Conservation (phyloP, 169 alveolate species). For the Plasmodium relictum region DNA sequence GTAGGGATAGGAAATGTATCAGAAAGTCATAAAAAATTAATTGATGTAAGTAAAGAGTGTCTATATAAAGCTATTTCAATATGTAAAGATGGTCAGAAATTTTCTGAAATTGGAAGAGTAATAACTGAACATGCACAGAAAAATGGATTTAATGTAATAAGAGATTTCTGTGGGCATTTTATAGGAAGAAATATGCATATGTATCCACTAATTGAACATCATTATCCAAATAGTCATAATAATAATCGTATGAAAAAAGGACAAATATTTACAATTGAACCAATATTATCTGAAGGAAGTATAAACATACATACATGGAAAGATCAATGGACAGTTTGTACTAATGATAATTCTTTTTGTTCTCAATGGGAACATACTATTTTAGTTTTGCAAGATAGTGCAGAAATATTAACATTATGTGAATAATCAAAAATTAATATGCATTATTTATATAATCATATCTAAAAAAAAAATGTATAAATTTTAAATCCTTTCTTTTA, state of each 20-base stretch:
- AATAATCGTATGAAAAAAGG: slow-evolving; percentile 87
- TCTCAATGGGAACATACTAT: slow-evolving; percentile 95
- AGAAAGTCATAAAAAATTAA: slow-evolving; percentile 74
- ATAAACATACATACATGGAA: slow-evolving; percentile 89
- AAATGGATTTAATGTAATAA: slow-evolving; percentile 89
- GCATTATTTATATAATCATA: neutral
- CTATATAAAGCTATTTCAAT: slow-evolving; percentile 89
- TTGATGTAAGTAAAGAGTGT: slow-evolving; percentile 85
- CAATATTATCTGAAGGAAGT: slow-evolving; percentile 91
- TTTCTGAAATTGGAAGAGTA: slow-evolving; percentile 90
- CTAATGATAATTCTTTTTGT: slow-evolving; percentile 90
- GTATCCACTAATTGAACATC: slow-evolving; percentile 92
- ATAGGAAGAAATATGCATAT: slow-evolving; percentile 94
- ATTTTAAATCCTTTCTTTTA: neutral
- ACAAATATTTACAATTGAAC: slow-evolving; percentile 92
- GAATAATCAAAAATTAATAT: neutral
- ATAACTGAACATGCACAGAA: slow-evolving; percentile 87
- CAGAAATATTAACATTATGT: slow-evolving; percentile 90
- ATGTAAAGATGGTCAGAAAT: slow-evolving; percentile 92
- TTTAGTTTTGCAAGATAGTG: slow-evolving; percentile 90
- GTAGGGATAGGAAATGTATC: slow-evolving; percentile 80
- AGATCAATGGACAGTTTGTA: slow-evolving; percentile 94
- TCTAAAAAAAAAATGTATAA: neutral
- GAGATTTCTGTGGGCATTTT: slow-evolving; percentile 95
- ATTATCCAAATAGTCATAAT: slow-evolving; percentile 82